phyloP scores from a whole-genome alignment of 495 filamentous ascomycete genomes.

The Rostrohypoxylon terebratum region DNA sequence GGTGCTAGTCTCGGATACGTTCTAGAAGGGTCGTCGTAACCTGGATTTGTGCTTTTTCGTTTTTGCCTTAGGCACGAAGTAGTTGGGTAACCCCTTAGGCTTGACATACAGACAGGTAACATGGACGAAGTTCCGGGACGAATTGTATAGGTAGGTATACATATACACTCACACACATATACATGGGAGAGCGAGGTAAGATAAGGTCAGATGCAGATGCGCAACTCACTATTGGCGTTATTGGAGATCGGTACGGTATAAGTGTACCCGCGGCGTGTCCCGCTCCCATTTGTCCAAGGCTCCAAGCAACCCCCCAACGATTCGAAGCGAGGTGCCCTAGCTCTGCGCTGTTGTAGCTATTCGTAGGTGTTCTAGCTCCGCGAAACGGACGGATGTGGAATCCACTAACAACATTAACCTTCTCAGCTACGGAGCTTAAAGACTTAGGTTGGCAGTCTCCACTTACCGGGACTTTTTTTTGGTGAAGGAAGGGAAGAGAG shows the following conservation, averaged over 20 bases:
- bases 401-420: not conserved
- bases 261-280: constrained; percentile 29
- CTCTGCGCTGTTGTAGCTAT: not conserved
- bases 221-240: constrained; percentile 1
- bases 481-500: not conserved
- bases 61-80: not conserved
- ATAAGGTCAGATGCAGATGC: constrained; percentile 23
- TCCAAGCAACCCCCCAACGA: not conserved
- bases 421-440: constrained; percentile 15
- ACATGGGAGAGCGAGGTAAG: not conserved
- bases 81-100: not conserved
- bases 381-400: constrained; percentile 15
- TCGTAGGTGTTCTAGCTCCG: constrained; percentile 2
- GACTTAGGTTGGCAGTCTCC: constrained; percentile 7
- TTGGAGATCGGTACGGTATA: not conserved
- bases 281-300: constrained; percentile 41
- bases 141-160: too few relatives aligned
- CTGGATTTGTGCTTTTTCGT: constrained; percentile 1
- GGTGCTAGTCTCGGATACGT: constrained; percentile 17
- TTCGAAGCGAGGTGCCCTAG: not conserved
- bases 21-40: constrained; percentile 14
- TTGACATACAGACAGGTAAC: not conserved
- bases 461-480: constrained; percentile 18
- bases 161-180: not conserved
- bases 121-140: not conserved